A percentile compares a stretch with the other conserved stretches of the same genome.
phyloP scores from a whole-genome alignment of 306 rosid genomes.

The Prunus mongolica region DNA sequence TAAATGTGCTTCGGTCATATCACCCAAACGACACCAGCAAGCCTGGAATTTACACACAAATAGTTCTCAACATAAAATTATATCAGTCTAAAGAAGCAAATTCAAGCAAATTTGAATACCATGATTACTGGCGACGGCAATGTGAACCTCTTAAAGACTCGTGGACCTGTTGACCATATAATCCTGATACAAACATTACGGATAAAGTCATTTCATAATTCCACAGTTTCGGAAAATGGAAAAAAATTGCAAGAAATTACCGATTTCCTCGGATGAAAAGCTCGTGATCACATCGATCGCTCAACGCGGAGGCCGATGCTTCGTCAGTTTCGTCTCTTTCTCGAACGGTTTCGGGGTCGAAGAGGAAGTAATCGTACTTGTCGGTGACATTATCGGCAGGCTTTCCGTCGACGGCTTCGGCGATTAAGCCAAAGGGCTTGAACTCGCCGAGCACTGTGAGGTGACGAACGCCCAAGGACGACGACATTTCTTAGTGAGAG shows the following conservation, averaged over 20 bases:
- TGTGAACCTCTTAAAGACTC: slow-evolving; percentile 84
- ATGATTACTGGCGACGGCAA: slow-evolving; percentile 56
- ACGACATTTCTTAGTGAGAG: slow-evolving; percentile 32
- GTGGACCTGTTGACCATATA: slow-evolving; percentile 83
- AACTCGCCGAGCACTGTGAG: slow-evolving; percentile 86
- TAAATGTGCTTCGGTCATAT: slow-evolving; percentile 72
- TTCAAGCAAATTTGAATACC: slow-evolving; percentile 29
- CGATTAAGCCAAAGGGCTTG: slow-evolving; percentile 91
- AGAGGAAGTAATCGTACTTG: slow-evolving; percentile 79
- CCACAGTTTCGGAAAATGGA: background rate
- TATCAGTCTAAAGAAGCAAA: slow-evolving; percentile 10
- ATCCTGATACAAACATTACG: slow-evolving; percentile 47
- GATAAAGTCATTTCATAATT: background rate
- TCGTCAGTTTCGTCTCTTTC: slow-evolving; percentile 57
- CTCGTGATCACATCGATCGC: slow-evolving; percentile 75
- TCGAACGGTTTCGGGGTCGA: slow-evolving; percentile 67
- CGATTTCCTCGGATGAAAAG: slow-evolving; percentile 74
- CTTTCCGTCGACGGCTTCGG: slow-evolving; percentile 90
- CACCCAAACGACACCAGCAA: slow-evolving; percentile 84
- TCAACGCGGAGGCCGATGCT: slow-evolving; percentile 46
- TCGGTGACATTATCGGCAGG: slow-evolving; percentile 48
- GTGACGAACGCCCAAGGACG: slow-evolving; percentile 49
- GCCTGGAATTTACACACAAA: slow-evolving; percentile 43
- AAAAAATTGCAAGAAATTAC: slow-evolving; percentile 34
- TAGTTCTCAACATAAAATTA: slow-evolving; percentile 3